Evolutionary conservation across 164 flowering plant species (phyloP).

Genomic region (Malania oleifera): DNA sequence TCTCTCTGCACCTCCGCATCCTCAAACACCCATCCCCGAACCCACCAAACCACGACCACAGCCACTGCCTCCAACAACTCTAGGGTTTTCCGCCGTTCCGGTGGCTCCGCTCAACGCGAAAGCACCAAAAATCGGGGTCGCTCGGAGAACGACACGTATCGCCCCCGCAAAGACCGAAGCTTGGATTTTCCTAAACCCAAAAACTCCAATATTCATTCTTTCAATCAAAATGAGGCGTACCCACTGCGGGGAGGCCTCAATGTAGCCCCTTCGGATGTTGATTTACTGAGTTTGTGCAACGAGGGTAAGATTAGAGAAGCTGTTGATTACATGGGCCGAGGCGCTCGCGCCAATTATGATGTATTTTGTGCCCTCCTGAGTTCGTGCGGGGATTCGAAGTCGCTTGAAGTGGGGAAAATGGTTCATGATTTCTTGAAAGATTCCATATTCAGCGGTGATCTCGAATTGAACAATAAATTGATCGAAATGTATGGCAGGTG

Average conservation of each 20-base stretch:
- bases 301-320: constrained; percentile 33
- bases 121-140: background rate
- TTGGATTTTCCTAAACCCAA: background rate
- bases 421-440: constrained; percentile 22
- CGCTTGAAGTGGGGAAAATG: constrained; percentile 25
- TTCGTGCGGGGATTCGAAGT: constrained; percentile 15
- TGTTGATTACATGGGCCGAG: constrained; percentile 23
- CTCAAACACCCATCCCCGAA: background rate
- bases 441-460: constrained; percentile 18
- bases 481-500: constrained; percentile 25
- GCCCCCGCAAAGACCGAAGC: background rate
- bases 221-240: background rate
- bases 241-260: background rate
- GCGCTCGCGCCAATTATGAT: constrained; percentile 16
- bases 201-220: background rate
- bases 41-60: background rate
- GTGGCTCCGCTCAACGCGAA: background rate
- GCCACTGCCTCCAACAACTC: background rate
- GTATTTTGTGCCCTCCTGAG: constrained; percentile 23
- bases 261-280: constrained; percentile 3
- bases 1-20: constrained; percentile 15
- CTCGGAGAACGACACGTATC: background rate
- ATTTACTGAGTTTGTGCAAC: constrained; percentile 29
- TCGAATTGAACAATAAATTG: constrained; percentile 28
- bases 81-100: constrained; percentile 12